Evolutionary conservation across 257 asterid species (phyloP).

Genomic region (Solanum stenotomum): DNA sequence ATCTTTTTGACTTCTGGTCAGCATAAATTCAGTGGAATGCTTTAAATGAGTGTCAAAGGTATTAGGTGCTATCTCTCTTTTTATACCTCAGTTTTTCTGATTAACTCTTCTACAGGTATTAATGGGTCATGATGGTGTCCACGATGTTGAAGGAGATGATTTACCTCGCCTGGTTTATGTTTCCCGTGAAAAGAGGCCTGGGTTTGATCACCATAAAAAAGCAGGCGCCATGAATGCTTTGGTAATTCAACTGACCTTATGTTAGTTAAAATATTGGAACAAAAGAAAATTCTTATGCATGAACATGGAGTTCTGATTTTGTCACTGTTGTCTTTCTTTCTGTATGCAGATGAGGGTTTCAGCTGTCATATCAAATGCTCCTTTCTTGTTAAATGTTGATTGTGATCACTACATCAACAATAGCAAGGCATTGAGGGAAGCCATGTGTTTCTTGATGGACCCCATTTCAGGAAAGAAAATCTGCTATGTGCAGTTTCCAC

Average conservation of each 20-base stretch:
- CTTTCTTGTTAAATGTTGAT: slow-evolving; percentile 78
- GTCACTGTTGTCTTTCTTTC: not conserved
- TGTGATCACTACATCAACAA: slow-evolving; percentile 94
- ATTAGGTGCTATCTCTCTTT: not conserved
- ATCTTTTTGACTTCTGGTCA: not conserved
- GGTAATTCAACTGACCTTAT: slow-evolving; percentile 28
- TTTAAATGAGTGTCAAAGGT: not conserved
- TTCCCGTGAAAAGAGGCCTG: slow-evolving; percentile 94
- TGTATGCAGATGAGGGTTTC: slow-evolving; percentile 72
- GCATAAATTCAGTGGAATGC: not conserved
- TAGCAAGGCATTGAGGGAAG: slow-evolving; percentile 85
- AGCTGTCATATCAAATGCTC: slow-evolving; percentile 89
- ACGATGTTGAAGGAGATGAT: slow-evolving; percentile 57
- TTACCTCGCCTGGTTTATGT: slow-evolving; percentile 74
- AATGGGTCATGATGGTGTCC: slow-evolving; percentile 63
- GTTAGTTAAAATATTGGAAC: not conserved
- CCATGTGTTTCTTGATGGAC: slow-evolving; percentile 98
- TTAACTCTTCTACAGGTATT: slow-evolving; percentile 38
- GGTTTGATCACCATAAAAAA: slow-evolving; percentile 88
- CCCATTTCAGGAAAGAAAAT: slow-evolving; percentile 82
- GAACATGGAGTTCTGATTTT: not conserved
- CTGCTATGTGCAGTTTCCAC: slow-evolving; percentile 92
- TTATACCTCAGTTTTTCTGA: slow-evolving; percentile 2
- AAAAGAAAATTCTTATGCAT: not conserved
- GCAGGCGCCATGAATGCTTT: slow-evolving; percentile 95